Base-by-base conservation (phyloP, 371 early-diverging fungal species). In the Rhizopus sp. region DNA sequence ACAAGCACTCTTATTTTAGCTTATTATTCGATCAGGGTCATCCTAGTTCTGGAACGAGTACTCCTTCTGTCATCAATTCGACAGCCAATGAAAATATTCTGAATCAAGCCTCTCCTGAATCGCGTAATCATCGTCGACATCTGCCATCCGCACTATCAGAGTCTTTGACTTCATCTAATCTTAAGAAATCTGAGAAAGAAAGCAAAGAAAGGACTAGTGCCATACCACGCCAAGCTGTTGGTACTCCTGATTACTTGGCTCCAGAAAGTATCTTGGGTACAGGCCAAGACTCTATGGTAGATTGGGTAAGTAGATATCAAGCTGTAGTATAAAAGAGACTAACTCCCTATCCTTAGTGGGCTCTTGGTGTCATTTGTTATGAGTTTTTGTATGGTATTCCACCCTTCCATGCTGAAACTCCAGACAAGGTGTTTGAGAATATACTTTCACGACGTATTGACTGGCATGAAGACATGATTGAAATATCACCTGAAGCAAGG, bases 211-310 rank as follows among this genome's bases (percentile, higher is more conserved):
- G 59, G 3, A 46, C 33, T 10, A 45, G 9, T 8, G 48, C 49
- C 12, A 42, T 51, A 5, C 54, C 61, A 5, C 53, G 61, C 3
- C 59, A 60, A 31, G 78, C 78, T 54, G 92, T 93, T 9, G 99
- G 99, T 8, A 98, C 99, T 10, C 99, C 99, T 0, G 99, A 97
- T 69, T 98, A 97, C 66, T 77, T 98, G 57, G 96, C 97, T 1
- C 97, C 97, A 4, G 99, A 98, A 64, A 90, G 91, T 63, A 91
- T 98, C 17, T 65, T 92, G 32, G 94, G 94, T 34, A 76, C 90
- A 33, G 90, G 91, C 4, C 92, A 95, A 57, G 93, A 90, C 64
- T 81, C 85, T 0, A 85, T 87, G 77, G 95, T 95, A 4, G 95
- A 95, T 68, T 95, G 95, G 95, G 91, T 89, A 83, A 70, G 75